Evolutionary conservation across 108 stramenopile genomes (phyloP), one percentile per base, ranked within the genome.

Genomic region (Skeletonema tropicum): DNA sequence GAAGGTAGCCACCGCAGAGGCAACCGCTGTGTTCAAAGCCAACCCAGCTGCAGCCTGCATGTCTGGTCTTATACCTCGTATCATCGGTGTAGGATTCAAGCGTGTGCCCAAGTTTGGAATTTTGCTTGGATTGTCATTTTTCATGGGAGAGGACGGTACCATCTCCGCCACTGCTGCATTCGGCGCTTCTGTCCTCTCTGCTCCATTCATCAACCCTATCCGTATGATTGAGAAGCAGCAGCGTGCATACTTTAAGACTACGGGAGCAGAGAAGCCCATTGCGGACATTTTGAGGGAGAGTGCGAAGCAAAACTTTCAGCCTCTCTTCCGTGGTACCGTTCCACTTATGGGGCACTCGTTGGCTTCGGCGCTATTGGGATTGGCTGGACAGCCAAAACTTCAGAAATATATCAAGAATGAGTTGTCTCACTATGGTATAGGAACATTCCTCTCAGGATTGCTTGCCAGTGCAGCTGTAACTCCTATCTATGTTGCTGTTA

Each of bases 211-310:
- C 79, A 96, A 96, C 69, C 95, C 95, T 48, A 94, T 97, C 66
- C 91, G 96, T 26, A 94, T 97, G 93, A 94, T 97, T 83, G 96
- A 97, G 80, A 97, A 97, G 89, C 96, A 97, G 74, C 96, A 97
- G 70, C 91, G 96, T 31, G 93, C 93, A 45, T 92, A 84, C 83
- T 94, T 94, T 79, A 94, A 94, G 79, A 83, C 85, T 57, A 94
- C 95, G 0, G 95, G 95, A 10, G 83, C 86, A 26, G 79, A 83
- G 68, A 96, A 96, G 77, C 93, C 93, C 55, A 94, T 96, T 71
- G 76, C 74, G 73, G 95, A 96, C 49, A 96, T 96, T 72, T 38
- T 96, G 48, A 80, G 75, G 29, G 95, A 96, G 74, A 78, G 88
- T 32, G 92, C 92, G 19, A 92, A 90, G 39, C 78, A 91, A 59